These are phyloP conservation scores for Wallacemonas collosoma DNA, from an alignment of 208 protist genomes.

Conservation along the genomic window DNA sequence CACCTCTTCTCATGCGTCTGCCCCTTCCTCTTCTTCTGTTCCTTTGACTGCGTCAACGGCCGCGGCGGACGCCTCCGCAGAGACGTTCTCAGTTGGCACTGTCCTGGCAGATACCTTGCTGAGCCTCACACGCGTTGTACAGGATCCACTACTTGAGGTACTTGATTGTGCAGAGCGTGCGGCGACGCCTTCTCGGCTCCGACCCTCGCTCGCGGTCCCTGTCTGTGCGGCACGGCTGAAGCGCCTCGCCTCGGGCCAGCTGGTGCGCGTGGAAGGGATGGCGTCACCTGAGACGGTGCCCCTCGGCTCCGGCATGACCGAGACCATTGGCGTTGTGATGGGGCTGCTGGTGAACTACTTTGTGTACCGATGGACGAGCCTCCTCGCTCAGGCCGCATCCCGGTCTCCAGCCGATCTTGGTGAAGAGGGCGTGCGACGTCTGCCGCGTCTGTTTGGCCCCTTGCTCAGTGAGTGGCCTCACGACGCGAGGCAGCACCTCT, in stretches of 20 bases:
- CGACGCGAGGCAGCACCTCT: neutral
- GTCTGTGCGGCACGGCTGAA: neutral
- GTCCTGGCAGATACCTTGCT: neutral
- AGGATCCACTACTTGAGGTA: conserved; percentile 10
- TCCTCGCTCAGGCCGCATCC: neutral
- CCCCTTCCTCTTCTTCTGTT: neutral
- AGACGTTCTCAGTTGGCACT: neutral
- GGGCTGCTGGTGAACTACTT: conserved; percentile 10
- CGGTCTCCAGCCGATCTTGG: neutral
- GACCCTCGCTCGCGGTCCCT: conserved; percentile 1
- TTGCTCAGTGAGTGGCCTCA: conserved; percentile 1
- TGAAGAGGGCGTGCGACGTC: neutral
- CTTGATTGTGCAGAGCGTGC: neutral
- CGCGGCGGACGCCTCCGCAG: neutral
- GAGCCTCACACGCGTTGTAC: conserved; percentile 1
- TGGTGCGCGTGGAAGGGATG: neutral
- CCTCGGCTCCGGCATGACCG: neutral
- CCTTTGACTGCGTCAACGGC: no score
- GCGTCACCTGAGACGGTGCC: neutral
- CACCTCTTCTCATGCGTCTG: neutral
- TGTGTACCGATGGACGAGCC: conserved; percentile 2
- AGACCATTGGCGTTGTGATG: neutral
- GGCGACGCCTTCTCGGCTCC: neutral
- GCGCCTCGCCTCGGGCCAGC: neutral
- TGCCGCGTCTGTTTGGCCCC: conserved; percentile 2